Base-by-base conservation (phyloP, 345 rosid species). In the Corchorus capsularis region DNA sequence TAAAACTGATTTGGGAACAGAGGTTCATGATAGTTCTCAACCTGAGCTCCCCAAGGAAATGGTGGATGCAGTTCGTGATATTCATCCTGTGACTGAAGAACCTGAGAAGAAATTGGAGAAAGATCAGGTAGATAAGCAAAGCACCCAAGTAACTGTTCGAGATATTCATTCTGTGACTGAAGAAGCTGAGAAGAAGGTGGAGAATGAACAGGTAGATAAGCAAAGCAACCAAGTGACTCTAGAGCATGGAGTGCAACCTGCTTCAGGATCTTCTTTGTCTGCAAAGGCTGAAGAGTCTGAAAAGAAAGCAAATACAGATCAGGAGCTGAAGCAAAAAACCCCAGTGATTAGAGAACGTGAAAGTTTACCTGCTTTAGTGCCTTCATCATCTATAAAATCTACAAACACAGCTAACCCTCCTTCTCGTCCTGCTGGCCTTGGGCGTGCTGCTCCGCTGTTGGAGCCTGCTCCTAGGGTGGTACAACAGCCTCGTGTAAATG, bases 371-470 rank as follows among this genome's bases (percentile, higher is more conserved):
- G 63, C 75, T 22, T 66, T 72, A 16, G 68, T 73, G 50, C 83
- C 77, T 49, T 78, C 90, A 50, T 79, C 92, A 57, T 71, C 88
- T 34, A 88, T 70, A 70, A 84, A 82, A 74, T 72, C 82, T 73
- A 35, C 86, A 53, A 85, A 67, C 76, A 35, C 82, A 78, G 80
- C 84, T 73, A 62, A 45, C 0, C 79, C 79, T 20, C 79, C 91
- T 79, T 83, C 87, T 83, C 93, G 87, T 72, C 99, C 99, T 55
- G 97, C 92, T 75, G 99, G 98, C 62, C 98, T 96, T 70, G 97
- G 98, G 34, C 90, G 91, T 52, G 96, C 89, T 79, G 94, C 94
- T 53, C 94, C 97, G 1, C 85, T 92, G 56, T 81, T 90, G 84
- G 92, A 92, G 71, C 96, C 97, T 75, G 89, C 91, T 65, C 85